Base-by-base conservation (phyloP, 2,329 filamentous ascomycete genomes). In the Penicillium verrucosum region DNA sequence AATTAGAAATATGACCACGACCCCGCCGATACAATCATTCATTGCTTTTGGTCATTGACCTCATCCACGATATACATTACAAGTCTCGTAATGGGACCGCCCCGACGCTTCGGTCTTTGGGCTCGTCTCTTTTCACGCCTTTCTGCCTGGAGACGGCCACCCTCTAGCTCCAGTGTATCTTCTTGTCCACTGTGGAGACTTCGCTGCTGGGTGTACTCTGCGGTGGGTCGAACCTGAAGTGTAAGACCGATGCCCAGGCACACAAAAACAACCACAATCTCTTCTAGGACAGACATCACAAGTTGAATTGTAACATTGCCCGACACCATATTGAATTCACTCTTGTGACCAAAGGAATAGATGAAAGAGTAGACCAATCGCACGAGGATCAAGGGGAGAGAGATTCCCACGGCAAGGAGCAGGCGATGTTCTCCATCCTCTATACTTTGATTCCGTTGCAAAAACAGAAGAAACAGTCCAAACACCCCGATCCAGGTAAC, bases 351-450 rank as follows among this genome's bases (percentile, higher is more conserved):
- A 48, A 73, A 75, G 18, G 63, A 53, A 5, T 65, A 60, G 3
- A 75, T 45, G 7, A 72, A 42, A 42, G 65, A 67, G 57, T 68
- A 74, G n/a, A 71, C 45, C 1, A 74, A 49, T 16, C 70, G 65
- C 16, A 72, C 60, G 29, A 66, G 64, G 3, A 75, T 49, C 18
- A 74, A 61, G 0, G 72, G 69, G 3, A 71, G 51, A 2, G 68
- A 68, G 18, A 65, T 40, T 2, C 65, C 53, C 6, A 71, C 63
- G 4, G 67, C 70, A 14, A 66, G 54, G 27, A 72, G 62, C 5
- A 74, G 58, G 2, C 65, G 58, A 38, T 61, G 63, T 54, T 74
- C 70, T 36, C 69, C 69, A 2, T 54, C 23, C 5, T 62, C 65
- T 1, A 72, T 62, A 32, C 63, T 64, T 5, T 57, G 50, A 29